phyloP scores from a whole-genome alignment of 176 grass and related monocot species.

The Dendrocalamus sinicus region DNA sequence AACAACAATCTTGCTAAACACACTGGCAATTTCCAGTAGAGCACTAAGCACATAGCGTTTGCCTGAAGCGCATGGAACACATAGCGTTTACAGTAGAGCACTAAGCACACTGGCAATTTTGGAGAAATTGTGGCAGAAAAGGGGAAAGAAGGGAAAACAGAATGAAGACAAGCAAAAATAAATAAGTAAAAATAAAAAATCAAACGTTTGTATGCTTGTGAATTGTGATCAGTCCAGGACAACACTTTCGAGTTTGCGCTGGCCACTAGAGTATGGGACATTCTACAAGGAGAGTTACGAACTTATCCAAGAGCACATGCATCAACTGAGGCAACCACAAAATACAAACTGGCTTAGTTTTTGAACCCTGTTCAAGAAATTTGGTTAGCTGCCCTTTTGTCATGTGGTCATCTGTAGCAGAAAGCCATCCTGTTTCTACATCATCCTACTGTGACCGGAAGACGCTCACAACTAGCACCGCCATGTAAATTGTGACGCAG shows the following conservation, averaged over 20 bases:
- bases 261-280: conserved; percentile 21
- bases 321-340: conserved; percentile 47
- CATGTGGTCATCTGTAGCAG: conserved; percentile 43
- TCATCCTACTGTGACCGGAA: conserved; percentile 25
- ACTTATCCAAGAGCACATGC: conserved; percentile 27
- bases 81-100: neutral
- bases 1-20: neutral
- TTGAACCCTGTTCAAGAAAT: conserved; percentile 37
- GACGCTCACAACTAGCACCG: neutral
- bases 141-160: neutral
- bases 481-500: neutral
- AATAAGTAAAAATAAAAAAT: neutral
- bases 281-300: conserved; percentile 35
- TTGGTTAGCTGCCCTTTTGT: conserved; percentile 41
- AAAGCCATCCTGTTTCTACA: conserved; percentile 45
- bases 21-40: too few relatives aligned
- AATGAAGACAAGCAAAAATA: neutral
- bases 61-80: too few relatives aligned
- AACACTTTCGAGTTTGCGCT: conserved; percentile 35
- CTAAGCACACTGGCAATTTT: neutral
- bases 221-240: conserved; percentile 6
- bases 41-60: too few relatives aligned
- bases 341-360: conserved; percentile 48
- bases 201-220: neutral
- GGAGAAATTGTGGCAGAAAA: neutral